These are phyloP conservation scores for Pseudonectria foliicola DNA, from an alignment of 2,329 filamentous ascomycete species.

Conservation along the genomic window DNA sequence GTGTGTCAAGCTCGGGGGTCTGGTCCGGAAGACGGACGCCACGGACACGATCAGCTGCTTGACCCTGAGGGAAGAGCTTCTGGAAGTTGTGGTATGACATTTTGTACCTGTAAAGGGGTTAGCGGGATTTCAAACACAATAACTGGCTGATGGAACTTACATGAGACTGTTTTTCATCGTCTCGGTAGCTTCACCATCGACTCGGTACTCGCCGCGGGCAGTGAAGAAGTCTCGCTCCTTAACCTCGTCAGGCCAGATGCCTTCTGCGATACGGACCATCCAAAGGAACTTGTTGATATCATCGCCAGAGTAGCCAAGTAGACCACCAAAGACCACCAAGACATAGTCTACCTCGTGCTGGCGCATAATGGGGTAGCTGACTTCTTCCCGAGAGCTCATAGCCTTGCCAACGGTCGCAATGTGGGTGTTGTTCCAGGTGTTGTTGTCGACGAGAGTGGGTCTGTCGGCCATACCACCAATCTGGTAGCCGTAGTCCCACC, in stretches of 20 bases:
- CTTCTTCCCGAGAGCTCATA: constrained; percentile 95
- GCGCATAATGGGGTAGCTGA: constrained; percentile 96
- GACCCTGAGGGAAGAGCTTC: constrained; percentile 81
- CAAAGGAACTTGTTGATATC: constrained; percentile 99
- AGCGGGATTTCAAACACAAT: constrained; percentile 2
- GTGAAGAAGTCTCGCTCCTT: constrained; percentile 98
- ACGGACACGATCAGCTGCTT: constrained; percentile 86
- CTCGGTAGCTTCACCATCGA: constrained; percentile 87
- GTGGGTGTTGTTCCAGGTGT: constrained; percentile 99
- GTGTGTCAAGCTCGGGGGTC: constrained; percentile 74
- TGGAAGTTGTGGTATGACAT: constrained; percentile 99
- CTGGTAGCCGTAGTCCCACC: constrained; percentile 99
- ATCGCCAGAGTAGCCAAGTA: constrained; percentile 94
- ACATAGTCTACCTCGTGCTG: constrained; percentile 99
- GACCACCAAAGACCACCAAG: constrained; percentile 91
- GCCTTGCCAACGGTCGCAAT: constrained; percentile 98
- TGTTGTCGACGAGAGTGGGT: constrained; percentile 96
- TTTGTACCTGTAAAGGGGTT: constrained; percentile 72
- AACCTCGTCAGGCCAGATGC: constrained; percentile 99
- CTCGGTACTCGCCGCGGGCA: constrained; percentile 82
- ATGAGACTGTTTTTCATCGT: constrained; percentile 99
- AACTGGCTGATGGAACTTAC: constrained; percentile 47
- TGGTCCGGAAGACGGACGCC: constrained; percentile 72
- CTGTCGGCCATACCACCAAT: constrained; percentile 99
- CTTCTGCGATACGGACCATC: constrained; percentile 99